Conservation (phyloP, 768 basidiomycete species). For the Leccinum boreale region DNA sequence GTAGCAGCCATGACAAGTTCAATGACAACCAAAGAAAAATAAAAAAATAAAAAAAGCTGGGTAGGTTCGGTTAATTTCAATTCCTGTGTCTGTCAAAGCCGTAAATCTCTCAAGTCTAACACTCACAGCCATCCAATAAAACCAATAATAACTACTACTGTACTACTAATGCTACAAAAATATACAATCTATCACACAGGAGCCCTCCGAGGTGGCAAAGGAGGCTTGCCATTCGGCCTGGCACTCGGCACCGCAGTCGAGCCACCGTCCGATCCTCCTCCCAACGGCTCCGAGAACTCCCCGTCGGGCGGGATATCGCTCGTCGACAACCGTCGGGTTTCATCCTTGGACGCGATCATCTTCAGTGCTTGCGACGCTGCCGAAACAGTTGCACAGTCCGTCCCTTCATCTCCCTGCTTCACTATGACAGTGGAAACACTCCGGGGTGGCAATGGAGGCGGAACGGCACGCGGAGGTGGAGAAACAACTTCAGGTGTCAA, state of each 20-base stretch:
- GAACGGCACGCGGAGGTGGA: slow-evolving; percentile 28
- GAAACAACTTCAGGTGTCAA: slow-evolving; percentile 22
- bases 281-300: slow-evolving; percentile 1
- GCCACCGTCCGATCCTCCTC: not conserved
- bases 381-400: slow-evolving; percentile 23
- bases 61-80: slow-evolving; percentile 16
- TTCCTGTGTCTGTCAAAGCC: slow-evolving; percentile 5
- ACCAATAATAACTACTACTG: no score
- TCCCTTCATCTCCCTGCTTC: slow-evolving; percentile 28
- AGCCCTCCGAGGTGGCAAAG: slow-evolving; percentile 34
- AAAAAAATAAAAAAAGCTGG: not conserved
- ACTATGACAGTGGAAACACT: slow-evolving; percentile 32
- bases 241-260: slow-evolving; percentile 3
- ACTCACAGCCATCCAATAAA: no score
- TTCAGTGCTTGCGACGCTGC: slow-evolving; percentile 56
- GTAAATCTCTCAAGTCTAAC: not conserved
- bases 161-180: not conserved
- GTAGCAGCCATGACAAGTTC: slow-evolving; percentile 19
- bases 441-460: slow-evolving; percentile 43
- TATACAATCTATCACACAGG: slow-evolving; percentile 6
- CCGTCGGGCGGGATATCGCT: slow-evolving; percentile 5
- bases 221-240: slow-evolving; percentile 23
- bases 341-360: slow-evolving; percentile 51
- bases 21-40: not conserved
- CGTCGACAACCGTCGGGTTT: slow-evolving; percentile 27